phyloP scores from a whole-genome alignment of 1,284 basidiomycete genomes.

The Limonomyces culmigenus region DNA sequence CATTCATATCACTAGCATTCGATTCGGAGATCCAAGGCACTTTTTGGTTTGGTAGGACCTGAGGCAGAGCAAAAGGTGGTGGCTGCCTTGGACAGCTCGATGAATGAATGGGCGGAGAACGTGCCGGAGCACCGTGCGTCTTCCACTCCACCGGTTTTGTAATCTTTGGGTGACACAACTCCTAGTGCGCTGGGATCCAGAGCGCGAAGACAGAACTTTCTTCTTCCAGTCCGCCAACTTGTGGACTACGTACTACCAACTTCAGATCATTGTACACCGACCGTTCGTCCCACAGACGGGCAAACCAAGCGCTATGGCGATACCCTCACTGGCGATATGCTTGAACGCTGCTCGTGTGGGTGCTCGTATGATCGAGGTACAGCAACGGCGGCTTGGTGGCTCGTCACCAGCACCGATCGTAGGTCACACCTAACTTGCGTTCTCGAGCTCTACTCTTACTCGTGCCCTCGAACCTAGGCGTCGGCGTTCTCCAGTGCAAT shows the following conservation, averaged over 20 bases:
- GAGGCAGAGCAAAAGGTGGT: constrained; percentile 8
- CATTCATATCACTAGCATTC: constrained; percentile 7
- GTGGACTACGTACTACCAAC: constrained; percentile 37
- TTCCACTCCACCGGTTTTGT: not conserved
- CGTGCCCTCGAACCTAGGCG: constrained; percentile 10
- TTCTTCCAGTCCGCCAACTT: constrained; percentile 39
- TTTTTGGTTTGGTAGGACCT: constrained; percentile 7
- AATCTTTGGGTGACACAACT: not conserved
- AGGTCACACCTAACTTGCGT: not conserved
- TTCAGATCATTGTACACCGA: constrained; percentile 40
- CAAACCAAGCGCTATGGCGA: constrained; percentile 23
- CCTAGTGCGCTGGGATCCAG: constrained; percentile 40
- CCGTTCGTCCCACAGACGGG: constrained; percentile 41
- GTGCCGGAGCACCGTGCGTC: constrained; percentile 10
- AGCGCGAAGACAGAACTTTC: constrained; percentile 24
- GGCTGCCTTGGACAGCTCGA: constrained; percentile 9
- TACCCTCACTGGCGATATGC: constrained; percentile 47
- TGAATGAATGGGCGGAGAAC: constrained; percentile 11
- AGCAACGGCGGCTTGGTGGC: not conserved
- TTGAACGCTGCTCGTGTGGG: constrained; percentile 41
- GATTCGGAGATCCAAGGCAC: constrained; percentile 9
- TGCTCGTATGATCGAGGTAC: constrained; percentile 33
- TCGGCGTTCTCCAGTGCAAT: constrained; percentile 32
- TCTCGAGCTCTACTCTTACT: not conserved
- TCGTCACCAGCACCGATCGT: not conserved